Evolutionary conservation across 2,329 filamentous ascomycete genomes (phyloP).

Genomic region (Cadophora luteo-olivacea): DNA sequence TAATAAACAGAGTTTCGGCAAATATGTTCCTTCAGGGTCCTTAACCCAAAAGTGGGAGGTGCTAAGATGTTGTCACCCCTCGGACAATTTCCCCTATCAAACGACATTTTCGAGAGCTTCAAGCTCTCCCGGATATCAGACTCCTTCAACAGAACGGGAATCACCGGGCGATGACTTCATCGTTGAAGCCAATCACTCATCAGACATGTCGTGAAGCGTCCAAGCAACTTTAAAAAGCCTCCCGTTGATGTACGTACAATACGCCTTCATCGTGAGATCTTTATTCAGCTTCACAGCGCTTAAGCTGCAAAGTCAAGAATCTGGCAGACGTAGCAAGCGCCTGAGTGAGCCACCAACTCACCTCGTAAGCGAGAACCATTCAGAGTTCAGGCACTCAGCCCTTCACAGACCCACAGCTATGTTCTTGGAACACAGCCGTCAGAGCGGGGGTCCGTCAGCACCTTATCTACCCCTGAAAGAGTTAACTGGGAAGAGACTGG

Average conservation of each 20-base stretch:
- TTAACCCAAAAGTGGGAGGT: conserved; percentile 2
- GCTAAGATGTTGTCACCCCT: not conserved
- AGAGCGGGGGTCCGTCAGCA: conserved; percentile 32
- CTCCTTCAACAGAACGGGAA: not conserved
- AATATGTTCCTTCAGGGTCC: not conserved
- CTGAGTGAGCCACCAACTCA: conserved; percentile 18
- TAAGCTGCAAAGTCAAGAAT: conserved; percentile 17
- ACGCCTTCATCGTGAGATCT: conserved; percentile 8
- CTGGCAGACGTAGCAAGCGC: conserved; percentile 13
- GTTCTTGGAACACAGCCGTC: conserved; percentile 31
- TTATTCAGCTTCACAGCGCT: conserved; percentile 18
- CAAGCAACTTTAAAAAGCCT: conserved; percentile 14
- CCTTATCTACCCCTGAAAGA: conserved; percentile 28
- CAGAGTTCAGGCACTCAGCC: conserved; percentile 19
- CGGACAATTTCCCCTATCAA: conserved; percentile 2
- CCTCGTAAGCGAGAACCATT: conserved; percentile 19
- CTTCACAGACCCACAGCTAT: conserved; percentile 19
- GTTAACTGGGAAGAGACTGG: conserved; percentile 15
- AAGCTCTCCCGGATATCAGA: no score
- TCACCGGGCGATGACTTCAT: not conserved
- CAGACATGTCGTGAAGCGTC: not conserved
- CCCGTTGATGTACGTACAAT: not conserved
- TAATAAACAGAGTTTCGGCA: not conserved
- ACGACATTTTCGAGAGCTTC: not conserved
- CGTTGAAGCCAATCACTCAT: not conserved